phyloP scores from a whole-genome alignment of 2,329 filamentous ascomycete genomes.

The Fusarium robinianum region DNA sequence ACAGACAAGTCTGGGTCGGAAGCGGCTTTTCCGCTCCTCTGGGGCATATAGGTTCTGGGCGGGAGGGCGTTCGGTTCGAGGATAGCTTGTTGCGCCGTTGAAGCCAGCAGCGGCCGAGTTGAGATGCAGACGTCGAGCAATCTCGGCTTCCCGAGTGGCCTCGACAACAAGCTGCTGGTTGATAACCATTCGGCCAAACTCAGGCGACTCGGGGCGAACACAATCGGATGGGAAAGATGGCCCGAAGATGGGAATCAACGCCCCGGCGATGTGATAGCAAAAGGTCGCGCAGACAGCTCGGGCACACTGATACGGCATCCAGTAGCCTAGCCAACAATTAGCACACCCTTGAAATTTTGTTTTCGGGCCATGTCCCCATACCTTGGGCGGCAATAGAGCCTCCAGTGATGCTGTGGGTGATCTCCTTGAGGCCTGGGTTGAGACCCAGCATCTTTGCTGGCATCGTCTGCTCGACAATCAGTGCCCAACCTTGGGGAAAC shows the following conservation, averaged over 20 bases:
- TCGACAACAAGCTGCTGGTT: slow-evolving; percentile 57
- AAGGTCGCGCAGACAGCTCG: slow-evolving; percentile 88
- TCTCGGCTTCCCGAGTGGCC: slow-evolving; percentile 54
- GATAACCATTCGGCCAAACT: slow-evolving; percentile 71
- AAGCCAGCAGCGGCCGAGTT: slow-evolving; percentile 13
- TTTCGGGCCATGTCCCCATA: no score
- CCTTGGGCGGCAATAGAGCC: slow-evolving; percentile 90
- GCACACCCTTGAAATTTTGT: slow-evolving; percentile 1
- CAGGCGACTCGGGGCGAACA: slow-evolving; percentile 63
- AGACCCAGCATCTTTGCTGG: slow-evolving; percentile 80
- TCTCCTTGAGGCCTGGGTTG: slow-evolving; percentile 83
- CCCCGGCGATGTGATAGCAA: slow-evolving; percentile 81
- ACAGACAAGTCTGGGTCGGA: slow-evolving; percentile 32
- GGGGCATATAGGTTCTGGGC: slow-evolving; percentile 13
- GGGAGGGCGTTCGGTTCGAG: slow-evolving; percentile 21
- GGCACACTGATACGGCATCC: slow-evolving; percentile 91
- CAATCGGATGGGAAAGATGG: slow-evolving; percentile 77
- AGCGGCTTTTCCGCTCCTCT: slow-evolving; percentile 23
- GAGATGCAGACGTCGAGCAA: slow-evolving; percentile 27
- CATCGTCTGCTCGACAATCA: slow-evolving; percentile 67
- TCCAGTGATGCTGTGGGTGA: slow-evolving; percentile 93
- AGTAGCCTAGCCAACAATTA: slow-evolving; percentile 72
- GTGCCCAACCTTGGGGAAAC: neutral
- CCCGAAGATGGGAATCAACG: slow-evolving; percentile 89
- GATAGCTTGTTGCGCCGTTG: slow-evolving; percentile 24